phyloP scores from a whole-genome alignment of 75 land plant genomes.

The Pinus taeda region DNA sequence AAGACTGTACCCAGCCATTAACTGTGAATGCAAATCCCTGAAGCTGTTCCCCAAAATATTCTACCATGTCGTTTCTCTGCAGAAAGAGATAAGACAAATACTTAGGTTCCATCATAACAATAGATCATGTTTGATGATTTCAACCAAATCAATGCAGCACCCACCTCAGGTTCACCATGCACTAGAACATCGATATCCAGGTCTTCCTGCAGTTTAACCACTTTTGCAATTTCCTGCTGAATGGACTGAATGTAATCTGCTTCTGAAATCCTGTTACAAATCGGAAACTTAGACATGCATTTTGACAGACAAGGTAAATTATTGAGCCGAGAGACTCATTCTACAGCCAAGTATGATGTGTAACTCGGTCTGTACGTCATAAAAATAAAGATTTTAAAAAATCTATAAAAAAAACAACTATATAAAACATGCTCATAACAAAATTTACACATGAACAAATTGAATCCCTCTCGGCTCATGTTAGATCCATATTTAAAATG shows the following conservation, averaged over 20 bases:
- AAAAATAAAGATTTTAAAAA: no score
- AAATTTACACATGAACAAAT: no score
- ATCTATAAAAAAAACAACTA: no score
- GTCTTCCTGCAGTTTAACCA: slow-evolving; percentile 82
- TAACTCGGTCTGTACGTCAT: no score
- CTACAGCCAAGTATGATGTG: no score
- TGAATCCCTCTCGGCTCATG: no score
- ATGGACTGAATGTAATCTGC: slow-evolving; percentile 69
- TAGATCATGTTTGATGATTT: not conserved
- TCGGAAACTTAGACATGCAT: not conserved
- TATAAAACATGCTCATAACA: no score
- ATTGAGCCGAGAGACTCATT: no score
- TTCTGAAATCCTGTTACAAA: slow-evolving; percentile 48
- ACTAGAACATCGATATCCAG: slow-evolving; percentile 92
- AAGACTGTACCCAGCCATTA: slow-evolving; percentile 95
- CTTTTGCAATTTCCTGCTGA: slow-evolving; percentile 69
- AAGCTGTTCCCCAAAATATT: slow-evolving; percentile 83
- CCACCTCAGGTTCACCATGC: slow-evolving; percentile 85
- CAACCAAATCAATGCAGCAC: not conserved
- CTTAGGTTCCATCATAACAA: not conserved
- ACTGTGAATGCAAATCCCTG: slow-evolving; percentile 82
- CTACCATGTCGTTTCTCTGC: slow-evolving; percentile 84
- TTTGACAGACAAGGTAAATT: not conserved
- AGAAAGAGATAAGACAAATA: not conserved
- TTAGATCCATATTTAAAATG: no score